A percentile compares a stretch with the other conserved stretches of the same genome.
phyloP scores from a whole-genome alignment of 2,329 filamentous ascomycete genomes.

The Torrubiella hemipterigena region DNA sequence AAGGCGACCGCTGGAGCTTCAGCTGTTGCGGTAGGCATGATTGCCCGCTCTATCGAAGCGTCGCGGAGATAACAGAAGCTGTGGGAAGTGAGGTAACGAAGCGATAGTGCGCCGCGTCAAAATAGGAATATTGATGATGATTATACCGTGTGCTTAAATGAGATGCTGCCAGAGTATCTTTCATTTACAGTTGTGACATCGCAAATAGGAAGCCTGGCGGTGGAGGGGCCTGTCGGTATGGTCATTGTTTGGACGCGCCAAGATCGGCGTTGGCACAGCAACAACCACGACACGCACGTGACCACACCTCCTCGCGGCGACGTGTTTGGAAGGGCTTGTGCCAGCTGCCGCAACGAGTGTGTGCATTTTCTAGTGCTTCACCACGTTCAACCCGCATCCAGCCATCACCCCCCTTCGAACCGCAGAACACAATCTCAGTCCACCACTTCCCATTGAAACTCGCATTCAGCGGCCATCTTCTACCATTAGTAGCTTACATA shows the following conservation, averaged over 20 bases:
- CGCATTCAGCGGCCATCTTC: not conserved
- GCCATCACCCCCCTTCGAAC: slow-evolving; percentile 1
- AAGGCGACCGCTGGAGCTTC: slow-evolving; percentile 54
- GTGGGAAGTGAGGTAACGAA: too few relatives aligned
- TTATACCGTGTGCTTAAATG: too few relatives aligned
- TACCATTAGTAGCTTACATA: too few relatives aligned
- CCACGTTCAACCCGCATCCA: too few relatives aligned
- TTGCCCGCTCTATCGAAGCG: too few relatives aligned
- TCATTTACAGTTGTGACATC: too few relatives aligned
- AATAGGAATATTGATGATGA: too few relatives aligned
- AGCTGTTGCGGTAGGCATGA: slow-evolving; percentile 50
- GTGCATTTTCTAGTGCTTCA: slow-evolving; percentile 5
- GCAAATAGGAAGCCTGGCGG: slow-evolving; percentile 1
- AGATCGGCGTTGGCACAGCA: slow-evolving; percentile 3
- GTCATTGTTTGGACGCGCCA: slow-evolving; percentile 5
- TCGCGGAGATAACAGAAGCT: too few relatives aligned
- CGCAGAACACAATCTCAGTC: not conserved
- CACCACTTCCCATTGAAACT: too few relatives aligned
- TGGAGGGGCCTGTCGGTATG: slow-evolving; percentile 5
- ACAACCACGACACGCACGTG: slow-evolving; percentile 3
- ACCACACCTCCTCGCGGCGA: slow-evolving; percentile 4
- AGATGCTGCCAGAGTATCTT: too few relatives aligned
- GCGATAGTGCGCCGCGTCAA: too few relatives aligned
- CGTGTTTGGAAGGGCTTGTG: slow-evolving; percentile 7
- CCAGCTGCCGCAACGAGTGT: slow-evolving; percentile 3